Evolutionary conservation across 208 protist species (phyloP).

Genomic region (Trypanosoma grayi): DNA sequence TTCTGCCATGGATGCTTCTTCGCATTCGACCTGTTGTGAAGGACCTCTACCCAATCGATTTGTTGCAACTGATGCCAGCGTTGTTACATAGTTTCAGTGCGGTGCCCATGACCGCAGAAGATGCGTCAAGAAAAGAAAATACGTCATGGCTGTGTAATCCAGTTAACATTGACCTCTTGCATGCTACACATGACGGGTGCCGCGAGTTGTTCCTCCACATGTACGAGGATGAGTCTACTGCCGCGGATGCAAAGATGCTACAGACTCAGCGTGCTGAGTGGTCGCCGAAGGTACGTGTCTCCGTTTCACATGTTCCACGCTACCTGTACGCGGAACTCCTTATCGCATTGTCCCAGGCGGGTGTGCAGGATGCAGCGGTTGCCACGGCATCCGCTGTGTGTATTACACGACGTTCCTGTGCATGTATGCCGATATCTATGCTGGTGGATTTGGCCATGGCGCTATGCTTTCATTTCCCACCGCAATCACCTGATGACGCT

Average conservation of each 20-base stretch:
- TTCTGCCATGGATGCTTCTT: slow-evolving; percentile 63
- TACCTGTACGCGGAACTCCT: slow-evolving; percentile 53
- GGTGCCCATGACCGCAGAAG: background rate
- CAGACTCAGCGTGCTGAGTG: slow-evolving; percentile 32
- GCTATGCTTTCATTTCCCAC: slow-evolving; percentile 44
- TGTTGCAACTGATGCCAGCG: slow-evolving; percentile 49
- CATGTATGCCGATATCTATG: slow-evolving; percentile 27
- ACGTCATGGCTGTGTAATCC: slow-evolving; percentile 3
- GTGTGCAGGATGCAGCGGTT: slow-evolving; percentile 40
- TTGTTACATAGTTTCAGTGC: slow-evolving; percentile 35
- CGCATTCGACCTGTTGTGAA: slow-evolving; percentile 23
- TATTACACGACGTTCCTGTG: slow-evolving; percentile 35
- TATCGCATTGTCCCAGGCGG: slow-evolving; percentile 34
- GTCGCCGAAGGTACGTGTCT: slow-evolving; percentile 40
- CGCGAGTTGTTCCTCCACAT: slow-evolving; percentile 64
- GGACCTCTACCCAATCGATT: slow-evolving; percentile 75
- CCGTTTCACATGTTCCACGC: slow-evolving; percentile 46
- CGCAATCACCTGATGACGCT: background rate
- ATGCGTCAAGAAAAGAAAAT: background rate
- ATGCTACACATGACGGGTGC: slow-evolving; percentile 70
- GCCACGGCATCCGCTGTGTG: slow-evolving; percentile 43
- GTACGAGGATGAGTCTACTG: slow-evolving; percentile 35
- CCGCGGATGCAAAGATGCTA: background rate
- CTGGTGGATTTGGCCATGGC: slow-evolving; percentile 57
- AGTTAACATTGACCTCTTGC: slow-evolving; percentile 29